These are phyloP conservation scores for Celoporthe dispersa DNA, from an alignment of 2,329 filamentous ascomycete genomes.

Conservation along the genomic window DNA sequence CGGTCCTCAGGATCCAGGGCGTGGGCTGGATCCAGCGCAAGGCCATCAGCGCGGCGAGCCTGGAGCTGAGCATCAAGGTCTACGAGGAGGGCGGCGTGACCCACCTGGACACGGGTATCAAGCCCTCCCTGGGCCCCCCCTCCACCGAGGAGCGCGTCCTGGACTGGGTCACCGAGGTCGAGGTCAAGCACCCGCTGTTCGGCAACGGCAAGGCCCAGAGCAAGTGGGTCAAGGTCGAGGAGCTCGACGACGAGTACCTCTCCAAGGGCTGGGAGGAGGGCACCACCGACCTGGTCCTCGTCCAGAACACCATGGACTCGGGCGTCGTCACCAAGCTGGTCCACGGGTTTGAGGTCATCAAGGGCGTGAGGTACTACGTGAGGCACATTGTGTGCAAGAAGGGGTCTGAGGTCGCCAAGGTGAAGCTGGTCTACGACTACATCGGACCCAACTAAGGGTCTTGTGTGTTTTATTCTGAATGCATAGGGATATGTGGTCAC, in stretches of 20 bases:
- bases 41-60: slow-evolving; percentile 30
- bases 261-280: slow-evolving; percentile 32
- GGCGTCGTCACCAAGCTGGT: slow-evolving; percentile 28
- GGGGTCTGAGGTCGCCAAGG: slow-evolving; percentile 22
- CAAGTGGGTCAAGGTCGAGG: slow-evolving; percentile 25
- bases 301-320: slow-evolving; percentile 29
- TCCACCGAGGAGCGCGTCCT: slow-evolving; percentile 30
- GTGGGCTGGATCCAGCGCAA: slow-evolving; percentile 34
- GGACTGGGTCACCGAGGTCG: slow-evolving; percentile 28
- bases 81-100: slow-evolving; percentile 28
- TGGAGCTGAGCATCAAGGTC: slow-evolving; percentile 30
- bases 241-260: slow-evolving; percentile 31
- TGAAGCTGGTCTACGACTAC: slow-evolving; percentile 29
- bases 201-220: slow-evolving; percentile 31
- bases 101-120: slow-evolving; percentile 30
- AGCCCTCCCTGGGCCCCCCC: slow-evolving; percentile 29
- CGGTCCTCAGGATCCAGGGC: slow-evolving; percentile 31
- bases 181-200: slow-evolving; percentile 32
- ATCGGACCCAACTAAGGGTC: slow-evolving; percentile 11
- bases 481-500: background rate
- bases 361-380: slow-evolving; percentile 24
- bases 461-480: background rate
- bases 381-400: slow-evolving; percentile 24
- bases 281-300: slow-evolving; percentile 29
- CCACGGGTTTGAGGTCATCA: slow-evolving; percentile 24